A percentile compares a stretch with the other conserved stretches of the same genome.
Conservation (phyloP, 2,329 filamentous ascomycete genomes). For the Xylariaceae sp. region DNA sequence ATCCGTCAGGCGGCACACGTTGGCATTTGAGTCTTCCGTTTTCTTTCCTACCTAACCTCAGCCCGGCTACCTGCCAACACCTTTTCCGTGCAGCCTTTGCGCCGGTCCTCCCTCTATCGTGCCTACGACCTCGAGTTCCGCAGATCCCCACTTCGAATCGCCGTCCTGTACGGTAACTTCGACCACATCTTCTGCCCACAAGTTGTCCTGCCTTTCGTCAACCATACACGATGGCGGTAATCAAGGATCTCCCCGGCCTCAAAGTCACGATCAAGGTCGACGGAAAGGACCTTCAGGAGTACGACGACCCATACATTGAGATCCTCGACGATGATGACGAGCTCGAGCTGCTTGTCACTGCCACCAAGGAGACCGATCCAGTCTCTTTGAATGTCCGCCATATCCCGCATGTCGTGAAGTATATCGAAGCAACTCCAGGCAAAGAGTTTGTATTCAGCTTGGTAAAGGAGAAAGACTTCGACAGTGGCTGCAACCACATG, state of each 20-base stretch:
- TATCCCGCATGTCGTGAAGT: conserved; percentile 7
- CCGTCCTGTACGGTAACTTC: too few species aligned
- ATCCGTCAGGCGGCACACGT: too few species aligned
- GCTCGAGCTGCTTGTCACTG: background rate
- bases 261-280: conserved; percentile 1
- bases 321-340: background rate
- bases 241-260: conserved; percentile 5
- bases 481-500: background rate
- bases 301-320: conserved; percentile 6
- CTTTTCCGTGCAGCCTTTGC: too few species aligned
- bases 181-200: background rate
- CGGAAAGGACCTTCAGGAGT: conserved; percentile 3
- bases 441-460: background rate
- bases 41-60: too few species aligned
- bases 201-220: background rate
- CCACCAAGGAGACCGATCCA: background rate
- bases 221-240: conserved; percentile 1
- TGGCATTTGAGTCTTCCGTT: too few species aligned
- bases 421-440: conserved; percentile 8
- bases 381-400: background rate
- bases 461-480: background rate
- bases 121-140: too few species aligned
- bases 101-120: too few species aligned
- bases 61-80: too few species aligned
- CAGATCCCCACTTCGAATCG: too few species aligned